Base-by-base conservation (phyloP, 2,329 filamentous ascomycete genomes). In the Colletotrichum sp. region DNA sequence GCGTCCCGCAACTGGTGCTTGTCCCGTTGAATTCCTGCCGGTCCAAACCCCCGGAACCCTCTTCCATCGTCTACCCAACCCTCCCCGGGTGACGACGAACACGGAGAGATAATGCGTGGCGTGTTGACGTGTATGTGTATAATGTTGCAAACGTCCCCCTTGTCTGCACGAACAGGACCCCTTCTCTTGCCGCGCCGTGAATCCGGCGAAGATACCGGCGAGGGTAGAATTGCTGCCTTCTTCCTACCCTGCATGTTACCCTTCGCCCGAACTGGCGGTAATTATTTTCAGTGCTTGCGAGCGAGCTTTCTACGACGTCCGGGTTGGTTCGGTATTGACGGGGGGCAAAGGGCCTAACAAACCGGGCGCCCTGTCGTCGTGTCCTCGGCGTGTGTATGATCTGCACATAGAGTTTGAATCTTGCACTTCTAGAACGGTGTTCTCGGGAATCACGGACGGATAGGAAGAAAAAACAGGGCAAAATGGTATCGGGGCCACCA, bases 381-480 rank as follows among this genome's bases (percentile, higher is more conserved):
- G 43, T 69, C 18, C 62, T 68, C 34, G 62, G 73, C 69, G 7
- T 48, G 30, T 48, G 69, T 67, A 43, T 73, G 69, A 75, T 73
- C 62, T 63, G 32, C 69, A 24, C 6, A 38, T 43, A 72, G 55
- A 67, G 62, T 72, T 67, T 62, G 21, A 48, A 56, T 43, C 52
- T 34, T 66, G 55, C 43, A 32, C 69, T 75, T 75, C 69, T 73
- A 75, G 69, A 75, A 74, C 30, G 56, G 63, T 43, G 59, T 67
- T 63, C 62, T 75, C 32, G 38, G 62, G 28, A 26, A 28, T 12
- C 30, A 24, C 34, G 69, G 58, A 32, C 36, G 16, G 32, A 63
- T 13, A 38, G 32, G 9, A 34, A n/a, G n/a, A 52, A 52, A 21
- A 52, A 52, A 52, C n/a, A 52, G 43, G 43, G 43, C n/a, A 52